These are phyloP conservation scores for Penicillium sp. DNA, from an alignment of 2,329 filamentous ascomycete genomes.

Conservation along the genomic window DNA sequence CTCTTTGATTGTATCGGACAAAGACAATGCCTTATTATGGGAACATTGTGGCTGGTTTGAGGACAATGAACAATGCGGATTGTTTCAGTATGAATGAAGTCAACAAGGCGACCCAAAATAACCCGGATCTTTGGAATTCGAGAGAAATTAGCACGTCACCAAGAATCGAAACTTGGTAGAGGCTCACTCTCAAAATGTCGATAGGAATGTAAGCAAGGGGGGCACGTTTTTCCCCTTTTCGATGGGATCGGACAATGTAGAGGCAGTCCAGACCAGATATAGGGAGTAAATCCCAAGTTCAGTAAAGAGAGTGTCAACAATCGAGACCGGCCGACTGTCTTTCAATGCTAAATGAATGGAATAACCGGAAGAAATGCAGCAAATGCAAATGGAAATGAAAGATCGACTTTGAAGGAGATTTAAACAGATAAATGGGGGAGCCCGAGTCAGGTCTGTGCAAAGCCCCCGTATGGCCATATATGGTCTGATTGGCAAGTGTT, in stretches of 20 bases:
- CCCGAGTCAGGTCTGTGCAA: not conserved
- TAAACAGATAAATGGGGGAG: not conserved
- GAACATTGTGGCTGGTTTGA: not conserved
- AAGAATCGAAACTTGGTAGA: not conserved
- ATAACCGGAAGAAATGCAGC: not conserved
- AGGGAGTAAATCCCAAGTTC: not conserved
- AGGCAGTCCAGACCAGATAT: not conserved
- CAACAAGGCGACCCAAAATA: conserved; percentile 4
- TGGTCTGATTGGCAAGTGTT: not conserved
- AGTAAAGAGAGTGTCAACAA: not conserved
- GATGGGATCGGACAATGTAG: not conserved
- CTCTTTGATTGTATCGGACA: conserved; percentile 4
- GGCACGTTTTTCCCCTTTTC: not conserved
- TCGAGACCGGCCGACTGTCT: not conserved
- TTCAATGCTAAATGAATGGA: not conserved
- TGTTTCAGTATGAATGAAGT: conserved; percentile 2
- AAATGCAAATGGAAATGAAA: not conserved
- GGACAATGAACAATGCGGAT: not conserved
- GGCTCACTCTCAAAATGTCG: not conserved
- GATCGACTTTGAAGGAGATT: not conserved
- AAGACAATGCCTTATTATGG: conserved; percentile 4
- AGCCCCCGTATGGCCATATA: not conserved
- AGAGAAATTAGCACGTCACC: conserved; percentile 1
- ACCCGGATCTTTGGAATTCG: conserved; percentile 1
- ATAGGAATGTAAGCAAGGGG: conserved; percentile 3